Evolutionary conservation across 1,139 yeast species (phyloP), one percentile per base, ranked within the genome.

Genomic region (Nematodospora anomalae): DNA sequence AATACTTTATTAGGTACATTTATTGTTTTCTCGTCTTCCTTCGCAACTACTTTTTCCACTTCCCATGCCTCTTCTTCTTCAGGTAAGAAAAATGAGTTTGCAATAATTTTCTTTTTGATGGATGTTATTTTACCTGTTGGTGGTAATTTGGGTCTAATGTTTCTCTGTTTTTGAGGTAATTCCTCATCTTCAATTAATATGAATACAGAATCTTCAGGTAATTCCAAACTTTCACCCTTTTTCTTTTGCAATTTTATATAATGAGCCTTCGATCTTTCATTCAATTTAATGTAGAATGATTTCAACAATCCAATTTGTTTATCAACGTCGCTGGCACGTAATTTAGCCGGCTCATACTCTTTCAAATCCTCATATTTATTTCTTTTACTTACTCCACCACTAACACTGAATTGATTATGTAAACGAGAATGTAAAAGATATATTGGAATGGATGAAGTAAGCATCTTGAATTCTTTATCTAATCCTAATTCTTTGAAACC

Each of bases 401-500:
- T 60, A 15, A 49, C 56, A 33, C 59, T 54, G 46, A 62, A 71
- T 18, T 81, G 74, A 42, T 74, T 79, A 40, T 79, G 80, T 29
- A 88, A 68, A 43, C 85, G 76, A 20, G 94, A 84, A 51, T 90
- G 97, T 29, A 94, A 66, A 37, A 94, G 66, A 58, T 92, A 95
- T 33, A 94, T 69, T 1, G 99, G 98, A 25, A 94, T 89, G 0
- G 96, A 79, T 4, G 89, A 75, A 22, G 92, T 83, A 38, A 90
- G 64, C 58, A 90, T 67, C n/a, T 94, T 90, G 58, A 87, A 83
- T 57, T 94, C 99, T 52, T 83, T 86, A 53, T 92, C 98, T 45
- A 94, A 68, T 0, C 98, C 98, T 33, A 94, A 70, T 49, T 90
- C 97, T 53, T 78, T 84, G 67, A 94, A 94, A 0, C 99, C 99